Base-by-base conservation (phyloP, 225 moss, liverwort and hornwort genomes). In the Antitrichia curtipendula region DNA sequence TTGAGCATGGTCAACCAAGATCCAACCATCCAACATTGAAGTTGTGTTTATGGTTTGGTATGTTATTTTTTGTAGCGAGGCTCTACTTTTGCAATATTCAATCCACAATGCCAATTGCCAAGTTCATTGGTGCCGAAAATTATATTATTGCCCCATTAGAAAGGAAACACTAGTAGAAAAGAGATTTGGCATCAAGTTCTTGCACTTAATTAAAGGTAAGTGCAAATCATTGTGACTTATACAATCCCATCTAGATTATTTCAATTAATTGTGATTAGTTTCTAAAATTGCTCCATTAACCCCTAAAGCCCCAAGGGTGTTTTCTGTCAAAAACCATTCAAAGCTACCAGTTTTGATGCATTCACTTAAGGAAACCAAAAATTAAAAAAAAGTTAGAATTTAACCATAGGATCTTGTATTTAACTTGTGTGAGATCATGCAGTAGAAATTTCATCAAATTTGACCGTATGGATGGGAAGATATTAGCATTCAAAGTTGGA, bases 31-130 rank as follows among this genome's bases (percentile, higher is more conserved):
- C 20, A 74, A 49, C 4, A 49, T 49, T 20, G 1, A 74, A 49
- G 20, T 31, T 49, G 32, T 74, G 0, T 7, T 49, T 0, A 3
- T 12, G 1, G 20, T 12, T 7, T 1, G 2, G 2, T 7, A 49
- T 49, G 6, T 49, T 32, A n/a, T 18, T 19, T 74, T 31, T 74
- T 32, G 1, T 13, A 32, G 52, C 1, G 1, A 52, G 8, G 4
- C 3, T 50, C 1, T 29, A 1, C 10, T 32, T 22, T 22, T 1
- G 3, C 13, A 34, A 34, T 32, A 50, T 5, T 8, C 13, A 8
- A 34, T 75, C 5, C 2, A 20, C 5, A 34, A 21, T 34, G 13
- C 32, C 20, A 74, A 7, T 49, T 74, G 4, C 4, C 2, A 50
- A 75, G 8, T 50, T 8, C 2, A 12, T 0, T 13, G 13, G 34